These are phyloP conservation scores for Akanthomyces uredinophilus DNA, from an alignment of 2,329 filamentous ascomycete genomes.

Conservation along the genomic window DNA sequence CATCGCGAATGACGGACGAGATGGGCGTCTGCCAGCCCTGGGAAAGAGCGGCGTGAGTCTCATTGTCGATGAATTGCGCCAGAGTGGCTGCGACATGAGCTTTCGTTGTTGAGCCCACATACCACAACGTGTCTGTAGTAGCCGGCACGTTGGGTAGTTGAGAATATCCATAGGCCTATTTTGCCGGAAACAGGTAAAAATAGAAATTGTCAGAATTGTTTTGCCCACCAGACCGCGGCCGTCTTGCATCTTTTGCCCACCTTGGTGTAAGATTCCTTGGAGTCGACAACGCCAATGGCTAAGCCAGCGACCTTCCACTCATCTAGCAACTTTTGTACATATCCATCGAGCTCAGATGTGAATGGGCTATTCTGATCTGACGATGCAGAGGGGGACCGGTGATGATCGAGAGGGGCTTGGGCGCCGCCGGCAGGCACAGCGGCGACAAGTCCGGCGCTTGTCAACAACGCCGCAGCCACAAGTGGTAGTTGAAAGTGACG, in stretches of 20 bases:
- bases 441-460: background rate
- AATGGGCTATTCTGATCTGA: conserved; percentile 12
- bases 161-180: conserved; percentile 29
- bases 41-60: conserved; percentile 23
- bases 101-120: conserved; percentile 52
- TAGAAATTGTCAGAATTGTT: background rate
- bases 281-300: conserved; percentile 43
- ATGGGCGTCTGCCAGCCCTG: conserved; percentile 45
- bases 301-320: conserved; percentile 45
- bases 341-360: conserved; percentile 14
- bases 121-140: conserved; percentile 46
- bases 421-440: too few relatives aligned
- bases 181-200: too few relatives aligned
- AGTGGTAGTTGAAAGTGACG: background rate
- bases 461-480: background rate
- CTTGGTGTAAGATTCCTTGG: conserved; percentile 34
- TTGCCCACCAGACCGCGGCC: too few relatives aligned
- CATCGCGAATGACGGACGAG: conserved; percentile 41
- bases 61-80: conserved; percentile 43
- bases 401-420: background rate
- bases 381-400: background rate
- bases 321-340: conserved; percentile 17
- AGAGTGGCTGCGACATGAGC: conserved; percentile 47
- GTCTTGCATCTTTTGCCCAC: conserved; percentile 20
- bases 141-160: conserved; percentile 34